phyloP scores from a whole-genome alignment of 2,329 filamentous ascomycete species.

The Neofusicoccum ribis region DNA sequence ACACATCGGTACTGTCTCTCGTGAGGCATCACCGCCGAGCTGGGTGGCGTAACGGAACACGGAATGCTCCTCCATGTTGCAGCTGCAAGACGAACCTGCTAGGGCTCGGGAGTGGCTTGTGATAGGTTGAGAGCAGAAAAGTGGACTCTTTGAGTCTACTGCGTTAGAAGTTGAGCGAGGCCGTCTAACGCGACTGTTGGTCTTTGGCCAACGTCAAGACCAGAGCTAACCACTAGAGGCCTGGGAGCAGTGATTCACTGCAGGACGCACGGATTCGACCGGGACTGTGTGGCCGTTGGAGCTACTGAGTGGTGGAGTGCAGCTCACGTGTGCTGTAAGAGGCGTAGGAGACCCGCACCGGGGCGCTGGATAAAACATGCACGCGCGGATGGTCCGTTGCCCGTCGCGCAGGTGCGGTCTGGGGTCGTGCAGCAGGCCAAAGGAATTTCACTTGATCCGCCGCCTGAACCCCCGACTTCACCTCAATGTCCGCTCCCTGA shows the following conservation, averaged over 20 bases:
- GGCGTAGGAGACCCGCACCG: background rate
- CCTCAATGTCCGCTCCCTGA: background rate
- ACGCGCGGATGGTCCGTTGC: constrained; percentile 4
- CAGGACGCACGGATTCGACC: constrained; percentile 5
- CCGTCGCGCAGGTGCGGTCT: background rate
- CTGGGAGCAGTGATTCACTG: background rate
- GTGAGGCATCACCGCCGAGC: constrained; percentile 6
- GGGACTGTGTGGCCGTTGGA: background rate
- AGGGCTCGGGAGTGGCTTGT: background rate
- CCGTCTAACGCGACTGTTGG: background rate
- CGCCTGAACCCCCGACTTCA: background rate
- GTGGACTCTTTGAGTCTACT: background rate
- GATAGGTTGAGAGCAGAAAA: background rate
- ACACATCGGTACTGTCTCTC: background rate
- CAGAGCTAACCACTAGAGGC: background rate
- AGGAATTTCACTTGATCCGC: constrained; percentile 4
- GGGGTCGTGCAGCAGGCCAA: constrained; percentile 3
- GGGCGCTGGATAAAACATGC: constrained; percentile 6
- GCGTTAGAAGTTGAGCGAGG: constrained; percentile 7
- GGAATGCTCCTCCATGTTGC: background rate
- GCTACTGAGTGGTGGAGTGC: background rate
- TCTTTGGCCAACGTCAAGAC: background rate
- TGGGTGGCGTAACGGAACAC: background rate
- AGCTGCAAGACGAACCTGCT: background rate
- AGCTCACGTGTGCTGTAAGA: constrained; percentile 12